Evolutionary conservation across 257 asterid species (phyloP).

Genomic region (Solanum pimpinellifolium): DNA sequence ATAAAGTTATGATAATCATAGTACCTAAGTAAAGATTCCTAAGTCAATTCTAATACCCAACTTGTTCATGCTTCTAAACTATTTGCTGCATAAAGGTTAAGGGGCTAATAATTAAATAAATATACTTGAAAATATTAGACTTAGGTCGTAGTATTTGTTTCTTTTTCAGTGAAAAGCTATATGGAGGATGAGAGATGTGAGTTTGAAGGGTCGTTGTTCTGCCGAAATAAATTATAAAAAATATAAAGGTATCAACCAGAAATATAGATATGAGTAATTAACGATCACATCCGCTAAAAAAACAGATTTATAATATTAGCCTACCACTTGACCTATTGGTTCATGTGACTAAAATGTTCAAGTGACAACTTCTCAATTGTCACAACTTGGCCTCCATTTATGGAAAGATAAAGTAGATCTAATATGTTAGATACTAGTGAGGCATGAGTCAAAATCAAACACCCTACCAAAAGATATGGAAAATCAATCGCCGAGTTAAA

Average conservation of each 20-base stretch:
- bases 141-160: not conserved
- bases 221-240: not conserved
- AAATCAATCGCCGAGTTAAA: not conserved
- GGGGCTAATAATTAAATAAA: not conserved
- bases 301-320: not conserved
- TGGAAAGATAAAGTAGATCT: not conserved
- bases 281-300: not conserved
- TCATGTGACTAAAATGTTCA: not conserved
- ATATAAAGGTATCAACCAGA: not conserved
- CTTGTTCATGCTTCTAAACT: not conserved
- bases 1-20: not conserved
- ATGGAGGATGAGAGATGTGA: not conserved
- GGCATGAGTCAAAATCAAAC: not conserved
- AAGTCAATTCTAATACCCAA: not conserved
- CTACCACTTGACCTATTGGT: not conserved
- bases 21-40: not conserved
- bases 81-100: not conserved
- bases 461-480: not conserved
- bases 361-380: not conserved
- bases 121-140: too few species aligned
- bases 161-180: not conserved
- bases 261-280: not conserved
- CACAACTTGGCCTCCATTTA: not conserved
- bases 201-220: not conserved
- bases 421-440: not conserved